phyloP scores from a whole-genome alignment of 495 filamentous ascomycete genomes.

The Pseudoneurospora amorphoporcata region DNA sequence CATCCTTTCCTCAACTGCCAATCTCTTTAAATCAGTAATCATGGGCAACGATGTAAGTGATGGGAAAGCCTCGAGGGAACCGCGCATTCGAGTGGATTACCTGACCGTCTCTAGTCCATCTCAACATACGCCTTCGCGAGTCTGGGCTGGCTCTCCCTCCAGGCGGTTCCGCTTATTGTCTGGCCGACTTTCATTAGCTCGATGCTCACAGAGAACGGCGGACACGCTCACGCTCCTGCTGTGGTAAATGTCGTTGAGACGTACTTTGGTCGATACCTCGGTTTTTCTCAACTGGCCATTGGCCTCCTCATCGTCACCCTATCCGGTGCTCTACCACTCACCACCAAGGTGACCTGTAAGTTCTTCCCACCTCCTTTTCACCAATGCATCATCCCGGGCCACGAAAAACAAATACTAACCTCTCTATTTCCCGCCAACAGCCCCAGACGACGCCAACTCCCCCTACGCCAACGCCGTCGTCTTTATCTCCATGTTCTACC shows the following conservation, averaged over 20 bases:
- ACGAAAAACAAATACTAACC: not conserved
- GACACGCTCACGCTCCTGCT: not conserved
- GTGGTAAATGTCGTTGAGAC: constrained; percentile 46
- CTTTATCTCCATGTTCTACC: constrained; percentile 55
- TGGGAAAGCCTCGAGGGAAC: not conserved
- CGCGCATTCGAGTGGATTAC: not conserved
- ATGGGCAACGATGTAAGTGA: not conserved
- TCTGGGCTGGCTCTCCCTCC: constrained; percentile 54
- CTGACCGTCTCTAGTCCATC: constrained; percentile 41
- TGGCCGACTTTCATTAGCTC: constrained; percentile 57
- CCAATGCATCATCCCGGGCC: not conserved
- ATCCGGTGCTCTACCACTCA: constrained; percentile 66
- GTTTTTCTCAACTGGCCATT: constrained; percentile 55
- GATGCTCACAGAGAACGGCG: not conserved
- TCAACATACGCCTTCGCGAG: constrained; percentile 57
- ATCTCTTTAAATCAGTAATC: not conserved
- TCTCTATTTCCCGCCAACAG: not conserved
- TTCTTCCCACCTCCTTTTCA: constrained; percentile 2
- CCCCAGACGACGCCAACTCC: constrained; percentile 16
- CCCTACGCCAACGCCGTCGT: constrained; percentile 42
- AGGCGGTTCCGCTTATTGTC: constrained; percentile 52
- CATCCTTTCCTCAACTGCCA: not conserved
- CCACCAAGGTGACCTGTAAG: constrained; percentile 27
- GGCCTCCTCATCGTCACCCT: constrained; percentile 56
- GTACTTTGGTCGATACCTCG: constrained; percentile 64